Evolutionary conservation across 441 rosid genomes (phyloP).

Genomic region (Hura crepitans): DNA sequence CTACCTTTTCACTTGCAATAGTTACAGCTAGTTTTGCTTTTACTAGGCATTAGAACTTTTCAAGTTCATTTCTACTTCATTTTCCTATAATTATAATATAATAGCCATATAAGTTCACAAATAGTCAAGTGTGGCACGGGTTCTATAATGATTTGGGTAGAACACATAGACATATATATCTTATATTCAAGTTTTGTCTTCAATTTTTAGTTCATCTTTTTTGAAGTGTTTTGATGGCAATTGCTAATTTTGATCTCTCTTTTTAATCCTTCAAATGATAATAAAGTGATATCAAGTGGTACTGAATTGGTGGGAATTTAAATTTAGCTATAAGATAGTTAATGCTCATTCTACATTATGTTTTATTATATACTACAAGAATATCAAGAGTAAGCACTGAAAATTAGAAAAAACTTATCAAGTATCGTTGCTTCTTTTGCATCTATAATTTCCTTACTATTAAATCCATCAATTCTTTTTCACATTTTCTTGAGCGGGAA

Average conservation of each 20-base stretch:
- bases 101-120: constrained; percentile 26
- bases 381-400: constrained; percentile 19
- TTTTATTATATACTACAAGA: neutral
- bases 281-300: constrained; percentile 13
- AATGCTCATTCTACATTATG: neutral
- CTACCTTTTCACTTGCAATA: constrained; percentile 75
- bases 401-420: constrained; percentile 63
- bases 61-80: constrained; percentile 58
- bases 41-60: constrained; percentile 61
- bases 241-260: constrained; percentile 80
- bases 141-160: constrained; percentile 9
- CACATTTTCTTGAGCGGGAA: constrained; percentile 66
- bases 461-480: constrained; percentile 81
- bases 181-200: constrained; percentile 74
- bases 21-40: constrained; percentile 75
- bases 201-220: constrained; percentile 79
- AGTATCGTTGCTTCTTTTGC: constrained; percentile 91
- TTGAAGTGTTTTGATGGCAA: constrained; percentile 72
- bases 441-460: constrained; percentile 92
- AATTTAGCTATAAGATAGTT: neutral
- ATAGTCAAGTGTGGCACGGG: constrained; percentile 15
- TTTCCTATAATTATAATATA: constrained; percentile 51
- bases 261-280: constrained; percentile 67
- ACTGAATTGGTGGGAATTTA: neutral
- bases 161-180: constrained; percentile 34